Conservation (phyloP, 2,329 filamentous ascomycete genomes). For the Alternaria consortialis region DNA sequence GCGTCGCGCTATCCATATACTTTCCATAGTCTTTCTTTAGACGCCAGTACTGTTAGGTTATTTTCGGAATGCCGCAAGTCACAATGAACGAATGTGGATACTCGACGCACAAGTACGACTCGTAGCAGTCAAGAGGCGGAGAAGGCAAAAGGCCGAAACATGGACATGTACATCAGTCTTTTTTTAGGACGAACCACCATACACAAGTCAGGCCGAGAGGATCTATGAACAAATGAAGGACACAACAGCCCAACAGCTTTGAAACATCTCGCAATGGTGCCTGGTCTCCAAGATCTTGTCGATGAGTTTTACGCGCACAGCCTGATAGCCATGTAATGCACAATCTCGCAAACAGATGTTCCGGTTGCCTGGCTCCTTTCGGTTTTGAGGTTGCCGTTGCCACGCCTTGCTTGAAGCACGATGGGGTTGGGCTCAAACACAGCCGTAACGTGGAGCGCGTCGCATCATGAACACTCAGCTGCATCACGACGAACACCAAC, state of each 20-base stretch:
- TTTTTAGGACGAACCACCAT: background rate
- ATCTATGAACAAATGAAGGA: conserved; percentile 16
- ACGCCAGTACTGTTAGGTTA: background rate
- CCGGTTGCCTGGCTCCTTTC: conserved; percentile 19
- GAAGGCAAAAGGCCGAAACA: conserved; percentile 3
- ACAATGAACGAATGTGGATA: background rate
- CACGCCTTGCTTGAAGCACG: conserved; percentile 31
- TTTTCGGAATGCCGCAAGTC: background rate
- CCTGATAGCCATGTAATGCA: conserved; percentile 5
- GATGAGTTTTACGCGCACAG: background rate
- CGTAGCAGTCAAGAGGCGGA: background rate
- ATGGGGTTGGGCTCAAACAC: conserved; percentile 41
- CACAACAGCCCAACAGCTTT: conserved; percentile 18
- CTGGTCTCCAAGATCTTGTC: conserved; percentile 13
- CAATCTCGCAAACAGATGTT: conserved; percentile 37
- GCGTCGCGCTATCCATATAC: background rate
- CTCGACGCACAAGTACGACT: background rate
- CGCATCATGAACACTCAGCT: conserved; percentile 33
- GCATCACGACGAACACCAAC: conserved; percentile 23
- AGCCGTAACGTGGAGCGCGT: conserved; percentile 47
- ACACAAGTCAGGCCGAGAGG: background rate
- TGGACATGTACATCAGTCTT: conserved; percentile 6
- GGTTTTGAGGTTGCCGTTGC: conserved; percentile 14
- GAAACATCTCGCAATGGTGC: conserved; percentile 15
- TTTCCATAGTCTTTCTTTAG: background rate